A percentile compares a stretch with the other conserved stretches of the same genome.
Conservation (phyloP, 345 rosid genomes). For the Cochlearia excelsa region DNA sequence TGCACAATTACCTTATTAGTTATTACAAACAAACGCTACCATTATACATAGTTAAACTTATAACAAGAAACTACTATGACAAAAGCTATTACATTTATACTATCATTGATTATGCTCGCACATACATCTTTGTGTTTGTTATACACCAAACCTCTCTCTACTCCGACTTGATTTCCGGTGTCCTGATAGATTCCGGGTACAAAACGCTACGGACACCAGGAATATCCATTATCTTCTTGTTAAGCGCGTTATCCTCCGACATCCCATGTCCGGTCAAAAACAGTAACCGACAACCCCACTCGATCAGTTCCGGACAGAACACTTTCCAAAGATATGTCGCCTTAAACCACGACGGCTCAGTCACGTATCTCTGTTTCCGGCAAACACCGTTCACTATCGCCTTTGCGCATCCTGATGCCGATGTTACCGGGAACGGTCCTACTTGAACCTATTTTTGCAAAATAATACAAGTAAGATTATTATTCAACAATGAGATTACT, state of each 20-base stretch:
- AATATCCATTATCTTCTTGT: constrained; percentile 40
- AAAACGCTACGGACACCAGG: constrained; percentile 40
- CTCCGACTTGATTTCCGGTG: constrained; percentile 35
- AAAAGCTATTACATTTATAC: too few species aligned
- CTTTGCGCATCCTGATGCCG: constrained; percentile 38
- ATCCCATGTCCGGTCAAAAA: constrained; percentile 15
- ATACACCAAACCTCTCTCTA: not conserved
- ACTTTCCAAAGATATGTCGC: constrained; percentile 43
- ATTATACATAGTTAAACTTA: too few species aligned
- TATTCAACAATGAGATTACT: not conserved
- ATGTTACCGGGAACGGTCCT: constrained; percentile 34
- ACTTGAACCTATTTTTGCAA: constrained; percentile 37
- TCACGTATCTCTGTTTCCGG: constrained; percentile 48
- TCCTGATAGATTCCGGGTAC: constrained; percentile 37
- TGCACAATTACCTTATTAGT: too few species aligned
- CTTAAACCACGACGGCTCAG: constrained; percentile 52
- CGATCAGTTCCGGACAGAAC: constrained; percentile 50
- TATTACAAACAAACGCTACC: too few species aligned
- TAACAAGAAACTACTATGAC: too few species aligned
- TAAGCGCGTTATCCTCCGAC: constrained; percentile 31
- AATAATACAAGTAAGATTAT: not conserved
- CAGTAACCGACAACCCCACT: constrained; percentile 35
- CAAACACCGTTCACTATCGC: constrained; percentile 53
- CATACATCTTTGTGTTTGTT: too few species aligned
- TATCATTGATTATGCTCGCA: too few species aligned